These are phyloP conservation scores for Castanospermum australe DNA, from an alignment of 306 rosid genomes.

Conservation along the genomic window DNA sequence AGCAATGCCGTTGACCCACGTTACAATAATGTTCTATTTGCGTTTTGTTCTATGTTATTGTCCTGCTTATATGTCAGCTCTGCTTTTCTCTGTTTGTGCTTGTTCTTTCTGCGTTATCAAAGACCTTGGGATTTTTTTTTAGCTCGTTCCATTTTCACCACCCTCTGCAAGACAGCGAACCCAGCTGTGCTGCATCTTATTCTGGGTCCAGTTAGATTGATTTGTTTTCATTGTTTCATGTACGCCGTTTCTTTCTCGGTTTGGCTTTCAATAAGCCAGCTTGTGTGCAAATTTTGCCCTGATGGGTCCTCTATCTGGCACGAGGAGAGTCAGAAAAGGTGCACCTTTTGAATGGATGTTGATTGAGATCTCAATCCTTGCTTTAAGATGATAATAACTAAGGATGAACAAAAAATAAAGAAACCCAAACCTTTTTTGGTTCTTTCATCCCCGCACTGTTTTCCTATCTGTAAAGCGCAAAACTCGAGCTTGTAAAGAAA, in stretches of 20 bases:
- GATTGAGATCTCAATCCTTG: conserved; percentile 35
- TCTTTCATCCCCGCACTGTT: conserved; percentile 32
- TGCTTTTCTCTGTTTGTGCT: background rate
- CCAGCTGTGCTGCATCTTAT: background rate
- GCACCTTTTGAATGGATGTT: conserved; percentile 20
- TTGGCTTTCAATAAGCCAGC: background rate
- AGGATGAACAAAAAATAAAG: conserved; percentile 13
- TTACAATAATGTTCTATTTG: background rate
- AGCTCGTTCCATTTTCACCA: background rate
- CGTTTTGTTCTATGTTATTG: background rate
- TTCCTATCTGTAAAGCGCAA: conserved; percentile 49
- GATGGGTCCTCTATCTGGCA: background rate
- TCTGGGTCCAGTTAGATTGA: background rate
- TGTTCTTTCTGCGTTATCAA: background rate
- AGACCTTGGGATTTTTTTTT: background rate
- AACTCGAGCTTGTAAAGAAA: conserved; percentile 28
- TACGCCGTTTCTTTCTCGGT: background rate
- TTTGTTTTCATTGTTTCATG: background rate
- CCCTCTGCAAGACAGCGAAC: background rate
- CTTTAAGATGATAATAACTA: background rate
- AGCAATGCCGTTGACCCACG: conserved; percentile 47
- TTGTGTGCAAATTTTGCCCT: background rate
- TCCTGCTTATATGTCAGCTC: background rate
- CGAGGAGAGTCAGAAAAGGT: conserved; percentile 14
- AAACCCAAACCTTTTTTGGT: conserved; percentile 20